A percentile compares a stretch with the other conserved stretches of the same genome.
phyloP scores from a whole-genome alignment of 1,139 yeast species.

The Pichia sp. region DNA sequence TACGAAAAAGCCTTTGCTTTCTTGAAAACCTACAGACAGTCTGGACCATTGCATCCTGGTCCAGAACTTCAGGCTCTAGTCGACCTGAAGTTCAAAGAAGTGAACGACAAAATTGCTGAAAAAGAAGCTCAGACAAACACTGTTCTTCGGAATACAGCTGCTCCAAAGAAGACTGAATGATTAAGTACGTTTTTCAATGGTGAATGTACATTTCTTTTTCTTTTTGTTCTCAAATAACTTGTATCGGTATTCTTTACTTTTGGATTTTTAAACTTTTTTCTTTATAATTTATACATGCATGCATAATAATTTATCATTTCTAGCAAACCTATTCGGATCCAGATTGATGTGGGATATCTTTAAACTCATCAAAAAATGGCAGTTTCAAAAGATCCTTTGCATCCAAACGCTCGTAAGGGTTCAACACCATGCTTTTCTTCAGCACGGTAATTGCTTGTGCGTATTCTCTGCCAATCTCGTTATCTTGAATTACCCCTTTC shows the following conservation, averaged over 20 bases:
- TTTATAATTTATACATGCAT: not conserved
- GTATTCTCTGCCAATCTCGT: constrained; percentile 31
- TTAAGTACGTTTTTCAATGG: not conserved
- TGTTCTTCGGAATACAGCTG: not conserved
- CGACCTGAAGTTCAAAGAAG: constrained; percentile 37
- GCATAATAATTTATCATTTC: not conserved
- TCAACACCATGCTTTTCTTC: constrained; percentile 50
- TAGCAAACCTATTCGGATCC: constrained; percentile 1
- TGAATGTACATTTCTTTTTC: too few species aligned
- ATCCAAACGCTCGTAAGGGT: constrained; percentile 49
- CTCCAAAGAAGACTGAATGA: constrained; percentile 14
- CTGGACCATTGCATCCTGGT: constrained; percentile 52
- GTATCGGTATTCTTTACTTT: too few species aligned
- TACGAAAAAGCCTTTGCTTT: constrained; percentile 43
- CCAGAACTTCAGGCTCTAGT: constrained; percentile 41
- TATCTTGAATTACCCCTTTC: constrained; percentile 26
- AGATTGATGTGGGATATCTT: not conserved
- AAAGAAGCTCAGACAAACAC: not conserved
- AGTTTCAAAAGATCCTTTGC: constrained; percentile 55
- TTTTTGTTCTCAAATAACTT: too few species aligned
- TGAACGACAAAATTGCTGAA: constrained; percentile 24
- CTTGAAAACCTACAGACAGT: constrained; percentile 56
- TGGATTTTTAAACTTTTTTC: not conserved
- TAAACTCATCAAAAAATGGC: constrained; percentile 43
- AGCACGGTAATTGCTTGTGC: constrained; percentile 48